A percentile compares a stretch with the other conserved stretches of the same genome.
Conservation (phyloP, 495 filamentous ascomycete genomes). For the Darksidea phi region DNA sequence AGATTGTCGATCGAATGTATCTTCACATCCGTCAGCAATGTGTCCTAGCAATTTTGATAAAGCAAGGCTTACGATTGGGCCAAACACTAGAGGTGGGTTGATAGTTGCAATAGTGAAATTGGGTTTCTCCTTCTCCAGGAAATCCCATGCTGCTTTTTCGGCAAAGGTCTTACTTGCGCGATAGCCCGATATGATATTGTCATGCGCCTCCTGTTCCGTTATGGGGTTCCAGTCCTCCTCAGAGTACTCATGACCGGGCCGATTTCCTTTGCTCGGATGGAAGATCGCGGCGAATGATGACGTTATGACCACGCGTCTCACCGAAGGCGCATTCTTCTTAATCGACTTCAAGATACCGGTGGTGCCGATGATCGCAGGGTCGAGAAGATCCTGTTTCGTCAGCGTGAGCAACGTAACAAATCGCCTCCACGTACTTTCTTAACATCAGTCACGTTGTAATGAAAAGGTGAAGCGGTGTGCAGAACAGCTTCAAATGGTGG, state of each 20-base stretch:
- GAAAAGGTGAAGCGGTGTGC: conserved; percentile 87
- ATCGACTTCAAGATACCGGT: conserved; percentile 74
- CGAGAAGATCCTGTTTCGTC: conserved; percentile 62
- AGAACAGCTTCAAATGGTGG: conserved; percentile 82
- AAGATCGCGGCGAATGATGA: conserved; percentile 81
- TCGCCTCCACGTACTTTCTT: conserved; percentile 50
- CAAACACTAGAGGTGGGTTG: conserved; percentile 69
- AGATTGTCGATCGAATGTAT: conserved; percentile 62
- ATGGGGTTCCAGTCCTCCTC: conserved; percentile 84
- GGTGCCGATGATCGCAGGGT: conserved; percentile 84
- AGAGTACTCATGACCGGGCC: conserved; percentile 59
- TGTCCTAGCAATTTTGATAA: not conserved
- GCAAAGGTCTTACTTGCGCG: conserved; percentile 49
- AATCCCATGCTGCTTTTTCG: conserved; percentile 79
- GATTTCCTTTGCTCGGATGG: conserved; percentile 48
- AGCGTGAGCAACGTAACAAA: not conserved
- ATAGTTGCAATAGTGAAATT: conserved; percentile 74
- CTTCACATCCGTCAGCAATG: conserved; percentile 11
- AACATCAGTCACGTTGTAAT: conserved; percentile 64
- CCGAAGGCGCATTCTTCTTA: conserved; percentile 67
- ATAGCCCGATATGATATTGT: conserved; percentile 48
- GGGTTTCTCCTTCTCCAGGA: conserved; percentile 74
- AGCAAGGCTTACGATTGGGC: conserved; percentile 55
- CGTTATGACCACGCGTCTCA: conserved; percentile 79
- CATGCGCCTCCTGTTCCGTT: conserved; percentile 64